Evolutionary conservation across 2,329 filamentous ascomycete species (phyloP), one percentile per base, ranked within the genome.

Genomic region (Alternaria ethzedia): DNA sequence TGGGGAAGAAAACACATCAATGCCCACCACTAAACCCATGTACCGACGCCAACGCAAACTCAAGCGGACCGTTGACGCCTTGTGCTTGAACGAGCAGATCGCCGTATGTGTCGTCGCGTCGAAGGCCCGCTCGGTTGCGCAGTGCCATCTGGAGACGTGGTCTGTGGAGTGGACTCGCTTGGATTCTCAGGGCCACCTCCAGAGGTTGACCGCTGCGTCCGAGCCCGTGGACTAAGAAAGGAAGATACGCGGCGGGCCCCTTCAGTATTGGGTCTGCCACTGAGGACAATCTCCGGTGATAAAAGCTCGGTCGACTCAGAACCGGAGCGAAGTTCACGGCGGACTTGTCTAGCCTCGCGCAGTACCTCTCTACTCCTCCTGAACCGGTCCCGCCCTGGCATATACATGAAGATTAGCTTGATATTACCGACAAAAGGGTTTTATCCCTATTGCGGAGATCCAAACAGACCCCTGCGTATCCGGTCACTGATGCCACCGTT

Each of bases 391-490:
- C 49, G 26, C 26, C 56, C 60, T 63, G 43, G 25, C 30, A 57
- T 36, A 12, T 57, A 28, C 5, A 49, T 41, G 21, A 26, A 57
- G 15, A 57, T 57, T 57, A 57, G 55, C 45, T 57, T 57, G 30
- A 43, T 44, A 59, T n/a, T 36, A 56, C 23, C 11, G 25, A 64
- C 51, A 69, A 63, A 51, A 59, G 47, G 54, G 20, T 51, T 15
- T 32, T 21, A 36, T 25, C 51, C 30, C 64, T 54, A 70, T 50
- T 63, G 61, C 45, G 67, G 66, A 68, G 72, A 65, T 49, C 71
- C 76, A 72, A 75, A 79, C 75, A 67, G 70, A 77, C 76, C 74
- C 72, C 77, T 74, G 52, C 75, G 75, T 64, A 78, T 63, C 57
- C 74, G 69, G 23, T 75, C 75, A 49, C 73, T 67, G 20, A 77